phyloP scores from a whole-genome alignment of 2,329 filamentous ascomycete species.

The Zalaria sp. region DNA sequence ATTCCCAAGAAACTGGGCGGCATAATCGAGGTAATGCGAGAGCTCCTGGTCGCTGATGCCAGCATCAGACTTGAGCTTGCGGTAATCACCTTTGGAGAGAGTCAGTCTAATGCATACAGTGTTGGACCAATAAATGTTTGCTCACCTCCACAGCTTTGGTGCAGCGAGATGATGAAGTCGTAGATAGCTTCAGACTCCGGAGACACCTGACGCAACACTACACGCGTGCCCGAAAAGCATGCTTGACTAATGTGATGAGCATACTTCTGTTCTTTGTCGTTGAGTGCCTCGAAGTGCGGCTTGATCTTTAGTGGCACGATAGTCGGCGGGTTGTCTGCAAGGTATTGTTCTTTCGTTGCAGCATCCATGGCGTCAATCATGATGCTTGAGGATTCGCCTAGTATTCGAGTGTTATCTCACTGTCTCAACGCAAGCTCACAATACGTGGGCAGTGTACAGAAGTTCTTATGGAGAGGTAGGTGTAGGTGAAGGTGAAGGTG shows the following conservation, averaged over 20 bases:
- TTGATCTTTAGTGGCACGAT: slow-evolving; percentile 82
- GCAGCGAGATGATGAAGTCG: slow-evolving; percentile 38
- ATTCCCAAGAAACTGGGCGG: slow-evolving; percentile 38
- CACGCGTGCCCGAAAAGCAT: slow-evolving; percentile 33
- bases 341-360: slow-evolving; percentile 50
- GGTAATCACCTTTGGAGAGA: slow-evolving; percentile 30
- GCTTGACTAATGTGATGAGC: slow-evolving; percentile 63
- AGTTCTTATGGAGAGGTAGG: too few species aligned
- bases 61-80: slow-evolving; percentile 26
- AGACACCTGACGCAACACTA: slow-evolving; percentile 39
- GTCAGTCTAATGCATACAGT: background rate
- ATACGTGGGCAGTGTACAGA: too few species aligned
- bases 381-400: too few species aligned
- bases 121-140: background rate
- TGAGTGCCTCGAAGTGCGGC: slow-evolving; percentile 74
- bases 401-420: too few species aligned
- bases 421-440: too few species aligned
- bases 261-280: slow-evolving; percentile 71
- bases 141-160: slow-evolving; percentile 26
- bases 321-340: slow-evolving; percentile 80
- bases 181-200: slow-evolving; percentile 38
- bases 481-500: too few species aligned
- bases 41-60: slow-evolving; percentile 26
- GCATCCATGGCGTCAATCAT: slow-evolving; percentile 21
- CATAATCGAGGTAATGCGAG: slow-evolving; percentile 25